Conservation (phyloP, 2,329 filamentous ascomycete genomes). For the Davidsoniella virescens region DNA sequence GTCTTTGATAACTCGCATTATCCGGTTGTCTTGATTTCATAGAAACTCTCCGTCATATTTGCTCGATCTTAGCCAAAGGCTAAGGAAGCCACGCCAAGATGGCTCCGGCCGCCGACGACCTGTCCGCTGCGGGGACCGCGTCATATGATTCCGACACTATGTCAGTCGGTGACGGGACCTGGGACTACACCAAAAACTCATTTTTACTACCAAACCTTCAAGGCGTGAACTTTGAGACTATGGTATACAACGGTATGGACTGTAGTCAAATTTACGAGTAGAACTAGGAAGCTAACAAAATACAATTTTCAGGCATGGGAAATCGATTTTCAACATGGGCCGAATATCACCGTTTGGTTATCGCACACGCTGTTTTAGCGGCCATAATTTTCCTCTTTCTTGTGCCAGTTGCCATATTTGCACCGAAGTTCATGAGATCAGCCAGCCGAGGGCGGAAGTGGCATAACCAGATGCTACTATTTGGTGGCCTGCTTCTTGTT, state of each 20-base stretch:
- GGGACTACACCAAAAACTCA: constrained; percentile 60
- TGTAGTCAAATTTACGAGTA: background rate
- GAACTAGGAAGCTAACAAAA: no score
- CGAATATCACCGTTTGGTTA: constrained; percentile 55
- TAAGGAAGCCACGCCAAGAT: constrained; percentile 31
- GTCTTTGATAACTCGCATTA: no score
- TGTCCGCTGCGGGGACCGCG: constrained; percentile 55
- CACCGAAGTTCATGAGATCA: constrained; percentile 53
- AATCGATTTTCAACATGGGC: constrained; percentile 56
- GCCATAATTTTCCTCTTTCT: constrained; percentile 59
- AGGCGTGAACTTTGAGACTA: constrained; percentile 64
- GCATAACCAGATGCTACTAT: constrained; percentile 59
- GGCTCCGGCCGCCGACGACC: constrained; percentile 41
- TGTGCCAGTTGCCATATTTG: constrained; percentile 57
- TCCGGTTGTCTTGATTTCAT: no score
- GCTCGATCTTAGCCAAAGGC: no score
- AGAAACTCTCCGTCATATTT: no score
- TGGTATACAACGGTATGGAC: constrained; percentile 62
- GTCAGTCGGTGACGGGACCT: constrained; percentile 67
- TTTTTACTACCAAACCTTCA: constrained; percentile 65
- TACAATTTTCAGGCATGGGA: constrained; percentile 49
- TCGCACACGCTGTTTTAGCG: constrained; percentile 55
- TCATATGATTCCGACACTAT: constrained; percentile 60
- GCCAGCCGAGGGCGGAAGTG: constrained; percentile 46
- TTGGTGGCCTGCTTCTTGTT: constrained; percentile 51